phyloP scores from a whole-genome alignment of 2,329 filamentous ascomycete species.

The Fusarium globosum region DNA sequence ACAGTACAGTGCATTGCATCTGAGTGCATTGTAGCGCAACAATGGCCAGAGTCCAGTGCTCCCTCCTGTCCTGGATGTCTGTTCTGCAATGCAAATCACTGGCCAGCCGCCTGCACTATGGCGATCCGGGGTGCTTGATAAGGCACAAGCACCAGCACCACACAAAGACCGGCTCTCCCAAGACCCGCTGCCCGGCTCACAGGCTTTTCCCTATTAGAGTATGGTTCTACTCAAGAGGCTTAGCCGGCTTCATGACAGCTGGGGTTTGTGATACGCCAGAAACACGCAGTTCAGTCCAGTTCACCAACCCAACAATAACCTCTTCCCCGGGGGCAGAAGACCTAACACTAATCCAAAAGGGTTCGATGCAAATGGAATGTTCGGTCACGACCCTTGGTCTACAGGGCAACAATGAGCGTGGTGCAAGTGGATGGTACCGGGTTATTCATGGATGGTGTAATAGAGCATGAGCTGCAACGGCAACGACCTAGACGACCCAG shows the following conservation, averaged over 20 bases:
- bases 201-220: constrained; percentile 26
- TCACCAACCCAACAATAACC: constrained; percentile 22
- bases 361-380: constrained; percentile 16
- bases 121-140: constrained; percentile 43
- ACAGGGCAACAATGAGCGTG: constrained; percentile 7
- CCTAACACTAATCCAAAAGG: constrained; percentile 38
- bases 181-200: constrained; percentile 28
- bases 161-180: constrained; percentile 15
- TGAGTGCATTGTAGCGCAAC: background rate
- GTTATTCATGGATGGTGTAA: background rate
- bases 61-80: constrained; percentile 1
- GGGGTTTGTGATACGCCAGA: constrained; percentile 31
- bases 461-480: background rate
- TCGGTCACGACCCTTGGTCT: constrained; percentile 19
- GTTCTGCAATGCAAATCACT: constrained; percentile 4
- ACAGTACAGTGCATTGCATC: background rate
- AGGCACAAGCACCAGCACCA: constrained; percentile 20
- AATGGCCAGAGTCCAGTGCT: constrained; percentile 7
- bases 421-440: background rate
- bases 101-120: constrained; percentile 34
- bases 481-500: background rate
- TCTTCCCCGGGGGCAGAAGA: constrained; percentile 24
- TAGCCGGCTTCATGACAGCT: constrained; percentile 41
- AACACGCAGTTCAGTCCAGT: constrained; percentile 4
- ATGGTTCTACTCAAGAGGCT: constrained; percentile 30